These are phyloP conservation scores for Umbilicus rupestris DNA, from an alignment of 164 flowering plant species.

Conservation along the genomic window DNA sequence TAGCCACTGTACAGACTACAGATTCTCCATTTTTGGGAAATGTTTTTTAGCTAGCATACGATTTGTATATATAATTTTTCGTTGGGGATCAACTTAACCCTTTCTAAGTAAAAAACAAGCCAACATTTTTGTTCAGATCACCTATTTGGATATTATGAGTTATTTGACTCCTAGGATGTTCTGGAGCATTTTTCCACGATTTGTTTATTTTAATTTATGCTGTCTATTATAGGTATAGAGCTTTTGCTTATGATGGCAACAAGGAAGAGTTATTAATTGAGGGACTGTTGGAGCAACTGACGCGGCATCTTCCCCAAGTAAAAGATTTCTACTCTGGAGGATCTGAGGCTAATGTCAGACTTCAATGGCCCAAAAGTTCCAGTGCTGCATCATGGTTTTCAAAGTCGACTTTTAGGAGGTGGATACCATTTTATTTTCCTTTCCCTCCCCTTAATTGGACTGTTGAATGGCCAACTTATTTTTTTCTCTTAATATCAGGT, in stretches of 20 bases:
- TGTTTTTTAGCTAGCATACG: too few relatives aligned
- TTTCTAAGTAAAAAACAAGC: too few relatives aligned
- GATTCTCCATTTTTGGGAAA: not conserved
- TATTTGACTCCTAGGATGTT: not conserved
- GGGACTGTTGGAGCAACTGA: slow-evolving; percentile 50
- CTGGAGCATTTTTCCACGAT: not conserved
- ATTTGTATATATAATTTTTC: too few relatives aligned
- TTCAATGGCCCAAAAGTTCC: slow-evolving; percentile 33
- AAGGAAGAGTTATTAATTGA: slow-evolving; percentile 40
- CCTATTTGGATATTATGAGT: not conserved
- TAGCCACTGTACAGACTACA: not conserved
- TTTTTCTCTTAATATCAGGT: slow-evolving; percentile 31
- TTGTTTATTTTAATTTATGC: not conserved
- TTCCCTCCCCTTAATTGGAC: not conserved
- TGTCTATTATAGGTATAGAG: slow-evolving; percentile 51
- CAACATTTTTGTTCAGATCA: too few relatives aligned
- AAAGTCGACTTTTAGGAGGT: slow-evolving; percentile 68
- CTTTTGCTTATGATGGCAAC: slow-evolving; percentile 27
- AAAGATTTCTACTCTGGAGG: slow-evolving; percentile 27
- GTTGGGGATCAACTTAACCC: too few relatives aligned
- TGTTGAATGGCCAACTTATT: not conserved
- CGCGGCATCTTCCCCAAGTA: slow-evolving; percentile 35
- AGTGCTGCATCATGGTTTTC: slow-evolving; percentile 57
- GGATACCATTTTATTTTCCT: not conserved
- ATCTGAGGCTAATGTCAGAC: slow-evolving; percentile 33